These are phyloP conservation scores for Daphne laureola DNA, from an alignment of 441 rosid species.

Conservation along the genomic window DNA sequence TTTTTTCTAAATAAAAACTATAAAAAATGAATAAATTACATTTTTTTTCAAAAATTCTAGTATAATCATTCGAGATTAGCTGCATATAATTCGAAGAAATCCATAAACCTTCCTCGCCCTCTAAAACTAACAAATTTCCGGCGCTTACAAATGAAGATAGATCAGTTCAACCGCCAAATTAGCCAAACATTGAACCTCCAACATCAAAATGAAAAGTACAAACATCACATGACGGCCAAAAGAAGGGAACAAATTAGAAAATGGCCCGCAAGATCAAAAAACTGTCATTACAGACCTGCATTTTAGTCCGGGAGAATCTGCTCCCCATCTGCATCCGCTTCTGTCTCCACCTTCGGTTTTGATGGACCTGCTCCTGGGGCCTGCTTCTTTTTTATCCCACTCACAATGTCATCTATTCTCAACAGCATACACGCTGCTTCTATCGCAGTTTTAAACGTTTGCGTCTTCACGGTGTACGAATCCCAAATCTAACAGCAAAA, in stretches of 20 bases:
- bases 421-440: constrained; percentile 92
- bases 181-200: too few relatives aligned
- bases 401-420: constrained; percentile 87
- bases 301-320: constrained; percentile 57
- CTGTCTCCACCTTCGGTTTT: constrained; percentile 78
- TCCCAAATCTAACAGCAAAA: constrained; percentile 68
- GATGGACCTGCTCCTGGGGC: constrained; percentile 69
- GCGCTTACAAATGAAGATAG: too few relatives aligned
- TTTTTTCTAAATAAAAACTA: too few relatives aligned
- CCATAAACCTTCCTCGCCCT: too few relatives aligned
- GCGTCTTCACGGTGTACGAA: constrained; percentile 86
- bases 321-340: constrained; percentile 84
- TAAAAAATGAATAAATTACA: too few relatives aligned
- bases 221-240: too few relatives aligned
- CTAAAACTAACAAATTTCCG: too few relatives aligned
- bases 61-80: too few relatives aligned
- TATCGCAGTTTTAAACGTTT: constrained; percentile 88
- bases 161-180: too few relatives aligned
- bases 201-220: too few relatives aligned
- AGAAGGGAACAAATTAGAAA: neutral
- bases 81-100: too few relatives aligned
- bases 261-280: neutral
- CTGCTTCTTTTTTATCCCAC: constrained; percentile 90
- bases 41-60: too few relatives aligned
- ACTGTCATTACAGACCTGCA: constrained; percentile 1